These are phyloP conservation scores for Mariannaea sp. DNA, from an alignment of 2,329 filamentous ascomycete species.

Conservation along the genomic window DNA sequence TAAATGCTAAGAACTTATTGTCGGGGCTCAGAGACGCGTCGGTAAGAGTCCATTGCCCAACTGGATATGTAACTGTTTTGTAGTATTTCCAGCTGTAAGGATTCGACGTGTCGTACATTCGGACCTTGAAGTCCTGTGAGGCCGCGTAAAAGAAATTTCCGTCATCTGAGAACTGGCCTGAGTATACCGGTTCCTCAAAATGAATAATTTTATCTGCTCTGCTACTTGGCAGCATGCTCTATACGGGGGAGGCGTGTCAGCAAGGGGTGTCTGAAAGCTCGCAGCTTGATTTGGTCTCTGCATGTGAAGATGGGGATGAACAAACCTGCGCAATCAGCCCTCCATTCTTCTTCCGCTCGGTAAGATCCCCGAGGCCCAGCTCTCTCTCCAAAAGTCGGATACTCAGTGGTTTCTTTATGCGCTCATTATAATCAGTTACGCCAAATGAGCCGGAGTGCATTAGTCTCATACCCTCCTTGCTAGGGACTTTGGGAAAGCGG, in stretches of 20 bases:
- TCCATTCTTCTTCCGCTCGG: constrained; percentile 64
- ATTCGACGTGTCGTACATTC: constrained; percentile 97
- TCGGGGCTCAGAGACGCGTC: constrained; percentile 91
- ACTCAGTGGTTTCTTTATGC: constrained; percentile 64
- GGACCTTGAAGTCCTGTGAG: constrained; percentile 89
- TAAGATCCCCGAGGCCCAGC: constrained; percentile 69
- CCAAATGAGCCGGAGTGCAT: constrained; percentile 88
- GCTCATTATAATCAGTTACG: constrained; percentile 60
- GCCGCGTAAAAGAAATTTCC: constrained; percentile 97
- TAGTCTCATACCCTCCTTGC: constrained; percentile 72
- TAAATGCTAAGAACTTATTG: constrained; percentile 90
- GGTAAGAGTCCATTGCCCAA: constrained; percentile 93
- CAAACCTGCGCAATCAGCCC: constrained; percentile 70
- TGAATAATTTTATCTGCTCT: constrained; percentile 86
- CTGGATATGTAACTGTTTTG: constrained; percentile 84
- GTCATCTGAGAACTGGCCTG: constrained; percentile 94
- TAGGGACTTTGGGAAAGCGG: constrained; percentile 83
- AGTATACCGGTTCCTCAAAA: constrained; percentile 85
- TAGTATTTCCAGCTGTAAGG: constrained; percentile 96
- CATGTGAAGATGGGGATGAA: too few relatives aligned
- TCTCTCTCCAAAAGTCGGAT: constrained; percentile 80
- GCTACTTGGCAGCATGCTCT: constrained; percentile 78
- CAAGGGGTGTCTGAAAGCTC: not conserved
- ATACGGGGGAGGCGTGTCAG: constrained; percentile 14
- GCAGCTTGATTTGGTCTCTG: too few relatives aligned